A percentile compares a stretch with the other conserved stretches of the same genome.
Conservation (phyloP, 495 filamentous ascomycete species). For the Hypoxylon intermedium region DNA sequence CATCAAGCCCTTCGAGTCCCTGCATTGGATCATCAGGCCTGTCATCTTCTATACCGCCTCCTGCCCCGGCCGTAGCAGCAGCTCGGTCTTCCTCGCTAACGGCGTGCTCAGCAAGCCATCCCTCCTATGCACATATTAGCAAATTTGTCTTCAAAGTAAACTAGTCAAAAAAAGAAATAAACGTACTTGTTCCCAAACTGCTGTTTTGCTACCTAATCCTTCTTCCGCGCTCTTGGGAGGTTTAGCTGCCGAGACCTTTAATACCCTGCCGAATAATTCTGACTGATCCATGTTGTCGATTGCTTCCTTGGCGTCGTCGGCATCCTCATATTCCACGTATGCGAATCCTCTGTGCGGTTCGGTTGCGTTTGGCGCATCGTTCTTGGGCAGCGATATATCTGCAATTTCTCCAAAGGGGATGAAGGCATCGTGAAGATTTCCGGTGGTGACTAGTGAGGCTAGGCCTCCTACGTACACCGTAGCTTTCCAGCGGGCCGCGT, state of each 20-base stretch:
- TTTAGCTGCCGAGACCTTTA: slow-evolving; percentile 92
- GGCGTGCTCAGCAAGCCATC: slow-evolving; percentile 88
- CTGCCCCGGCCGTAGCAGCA: slow-evolving; percentile 64
- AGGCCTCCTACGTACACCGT: slow-evolving; percentile 93
- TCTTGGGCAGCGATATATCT: slow-evolving; percentile 86
- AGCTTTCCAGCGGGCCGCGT: slow-evolving; percentile 81
- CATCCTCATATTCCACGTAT: slow-evolving; percentile 91
- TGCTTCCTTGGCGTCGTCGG: slow-evolving; percentile 87
- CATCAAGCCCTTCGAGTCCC: slow-evolving; percentile 88
- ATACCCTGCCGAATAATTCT: slow-evolving; percentile 89
- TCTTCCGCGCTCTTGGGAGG: slow-evolving; percentile 87
- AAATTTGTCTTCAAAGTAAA: slow-evolving; percentile 10
- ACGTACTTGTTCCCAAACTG: slow-evolving; percentile 95
- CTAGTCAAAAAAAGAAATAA: slow-evolving; percentile 9
- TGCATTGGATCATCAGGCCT: slow-evolving; percentile 89
- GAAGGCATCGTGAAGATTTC: slow-evolving; percentile 86
- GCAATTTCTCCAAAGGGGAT: slow-evolving; percentile 94
- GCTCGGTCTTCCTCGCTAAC: slow-evolving; percentile 84
- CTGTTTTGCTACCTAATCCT: slow-evolving; percentile 90
- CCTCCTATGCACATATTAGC: slow-evolving; percentile 69
- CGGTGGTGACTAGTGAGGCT: slow-evolving; percentile 74
- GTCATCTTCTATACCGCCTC: slow-evolving; percentile 54
- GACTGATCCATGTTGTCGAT: slow-evolving; percentile 99
- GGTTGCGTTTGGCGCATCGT: slow-evolving; percentile 70
- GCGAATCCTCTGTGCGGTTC: slow-evolving; percentile 92